These are phyloP conservation scores for Dicorynia guianensis DNA, from an alignment of 306 rosid genomes.

Conservation along the genomic window DNA sequence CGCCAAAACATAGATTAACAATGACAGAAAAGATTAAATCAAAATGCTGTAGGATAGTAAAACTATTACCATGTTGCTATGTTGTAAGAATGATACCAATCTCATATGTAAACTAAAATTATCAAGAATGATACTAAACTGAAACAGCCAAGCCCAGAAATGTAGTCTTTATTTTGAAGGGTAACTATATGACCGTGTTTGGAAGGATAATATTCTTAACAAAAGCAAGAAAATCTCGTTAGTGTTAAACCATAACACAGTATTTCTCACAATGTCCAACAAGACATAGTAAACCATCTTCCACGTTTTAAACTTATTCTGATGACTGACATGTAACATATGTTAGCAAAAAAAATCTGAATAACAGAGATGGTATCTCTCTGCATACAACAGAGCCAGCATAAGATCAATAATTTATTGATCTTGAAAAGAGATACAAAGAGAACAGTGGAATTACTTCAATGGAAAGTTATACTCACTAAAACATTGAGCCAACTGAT, in stretches of 20 bases:
- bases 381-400: too few species aligned
- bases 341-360: too few species aligned
- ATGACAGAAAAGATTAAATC: slow-evolving; percentile 28
- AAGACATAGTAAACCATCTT: neutral
- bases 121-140: neutral
- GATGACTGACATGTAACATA: too few species aligned
- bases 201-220: slow-evolving; percentile 5
- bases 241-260: neutral
- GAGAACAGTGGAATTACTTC: slow-evolving; percentile 14
- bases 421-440: slow-evolving; percentile 4
- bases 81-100: slow-evolving; percentile 24
- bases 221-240: slow-evolving; percentile 18
- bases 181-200: neutral
- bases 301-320: neutral
- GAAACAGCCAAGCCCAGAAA: slow-evolving; percentile 1
- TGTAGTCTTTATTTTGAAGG: slow-evolving; percentile 1
- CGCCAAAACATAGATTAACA: slow-evolving; percentile 45
- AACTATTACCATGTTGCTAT: neutral
- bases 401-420: neutral
- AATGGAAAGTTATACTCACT: slow-evolving; percentile 61
- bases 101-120: slow-evolving; percentile 3
- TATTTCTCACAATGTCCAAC: slow-evolving; percentile 27
- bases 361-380: too few species aligned
- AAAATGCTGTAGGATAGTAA: slow-evolving; percentile 15
- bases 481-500: slow-evolving; percentile 85